A percentile compares a stretch with the other conserved stretches of the same genome.
phyloP scores from a whole-genome alignment of 495 filamentous ascomycete species.

The Penicillium riverlandense region DNA sequence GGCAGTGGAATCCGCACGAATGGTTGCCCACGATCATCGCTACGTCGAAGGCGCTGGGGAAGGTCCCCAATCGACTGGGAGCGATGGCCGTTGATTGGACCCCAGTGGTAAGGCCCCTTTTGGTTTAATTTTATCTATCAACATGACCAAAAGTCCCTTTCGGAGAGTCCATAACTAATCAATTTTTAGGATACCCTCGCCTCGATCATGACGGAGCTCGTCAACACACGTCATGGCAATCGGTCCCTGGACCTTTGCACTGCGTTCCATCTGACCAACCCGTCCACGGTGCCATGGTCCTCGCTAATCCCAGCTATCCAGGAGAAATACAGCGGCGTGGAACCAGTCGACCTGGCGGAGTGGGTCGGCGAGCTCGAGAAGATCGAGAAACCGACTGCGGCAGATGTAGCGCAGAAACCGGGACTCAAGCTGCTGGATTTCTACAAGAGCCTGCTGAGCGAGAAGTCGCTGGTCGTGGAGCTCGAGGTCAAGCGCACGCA shows the following conservation, averaged over 20 bases:
- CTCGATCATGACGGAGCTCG: constrained; percentile 13
- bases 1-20: constrained; percentile 30
- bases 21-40: constrained; percentile 31
- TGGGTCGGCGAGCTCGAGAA: constrained; percentile 20
- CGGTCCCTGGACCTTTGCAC: not conserved
- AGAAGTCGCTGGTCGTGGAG: constrained; percentile 6
- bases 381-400: constrained; percentile 8
- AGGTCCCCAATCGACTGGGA: constrained; percentile 13
- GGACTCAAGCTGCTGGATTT: constrained; percentile 21
- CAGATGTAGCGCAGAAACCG: constrained; percentile 14
- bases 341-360: constrained; percentile 9
- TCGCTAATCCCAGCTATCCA: constrained; percentile 15
- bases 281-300: constrained; percentile 11
- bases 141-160: no score
- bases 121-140: not conserved
- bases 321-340: constrained; percentile 1
- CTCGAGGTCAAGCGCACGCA: constrained; percentile 11
- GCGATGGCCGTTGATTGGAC: constrained; percentile 18
- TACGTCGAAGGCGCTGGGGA: constrained; percentile 20
- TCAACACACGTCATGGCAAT: constrained; percentile 8
- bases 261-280: constrained; percentile 25
- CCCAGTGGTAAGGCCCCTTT: constrained; percentile 12
- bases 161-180: not conserved
- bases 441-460: constrained; percentile 13
- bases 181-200: constrained; percentile 10